Base-by-base conservation (phyloP, 768 basidiomycete genomes). In the Serpula lacrymans region DNA sequence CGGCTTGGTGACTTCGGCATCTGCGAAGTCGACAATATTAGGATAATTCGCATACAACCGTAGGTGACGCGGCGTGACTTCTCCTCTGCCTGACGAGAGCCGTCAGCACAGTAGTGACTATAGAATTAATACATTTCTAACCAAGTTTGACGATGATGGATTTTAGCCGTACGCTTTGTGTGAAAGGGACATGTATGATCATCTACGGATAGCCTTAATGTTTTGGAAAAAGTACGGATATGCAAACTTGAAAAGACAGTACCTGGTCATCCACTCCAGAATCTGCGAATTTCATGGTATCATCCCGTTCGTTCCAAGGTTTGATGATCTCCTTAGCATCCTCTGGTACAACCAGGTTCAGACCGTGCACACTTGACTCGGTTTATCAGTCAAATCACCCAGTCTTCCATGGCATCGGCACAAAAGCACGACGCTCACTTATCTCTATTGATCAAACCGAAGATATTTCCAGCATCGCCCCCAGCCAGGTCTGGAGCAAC, bases 181-280 rank as follows among this genome's bases (percentile, higher is more conserved):
- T 73, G 67, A 92, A 92, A 0, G 89, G 86, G 34, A 92, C 62
- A 58, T 89, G 87, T 45, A 92, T 71, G 52, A 91, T 83, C 41
- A 90, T 68, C 88, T 91, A 49, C 32, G 33, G 31, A 25, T 34
- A 39, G 29, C 16, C 12, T 39, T n/a, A 30, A 29, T 45, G 32
- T 18, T n/a, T n/a, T n/a, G n/a, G n/a, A n/a, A n/a, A n/a, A n/a
- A n/a, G n/a, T n/a, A n/a, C 11, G 16, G 16, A 29, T 18, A 34
- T 24, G 37, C 20, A 17, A 18, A 25, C 20, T 22, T 9, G 28
- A 32, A 9, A 14, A 41, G 16, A 23, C 44, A 68, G 35, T 45
- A 86, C 88, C 75, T 92, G 87, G 54, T 92, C 88, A 49, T 92
- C 89, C 11, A 90, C 88, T 23, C 79, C 82, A 0, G 88, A 90